These are phyloP conservation scores for Fereydounia khargensis DNA, from an alignment of 1,284 basidiomycete species.

Conservation along the genomic window DNA sequence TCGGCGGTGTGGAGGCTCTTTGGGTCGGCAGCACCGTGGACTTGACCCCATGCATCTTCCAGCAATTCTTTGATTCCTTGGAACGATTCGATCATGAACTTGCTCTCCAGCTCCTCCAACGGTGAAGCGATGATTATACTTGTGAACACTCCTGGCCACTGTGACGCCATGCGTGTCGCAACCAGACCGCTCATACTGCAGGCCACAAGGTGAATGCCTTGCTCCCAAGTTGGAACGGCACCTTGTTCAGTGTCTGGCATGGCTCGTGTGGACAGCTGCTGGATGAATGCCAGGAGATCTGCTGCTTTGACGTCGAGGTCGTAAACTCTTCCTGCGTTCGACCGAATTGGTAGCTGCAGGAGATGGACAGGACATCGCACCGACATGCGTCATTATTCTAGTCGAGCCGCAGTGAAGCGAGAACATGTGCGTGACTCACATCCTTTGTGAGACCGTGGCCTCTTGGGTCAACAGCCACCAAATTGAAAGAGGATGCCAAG, in stretches of 20 bases:
- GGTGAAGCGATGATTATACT: conserved; percentile 11
- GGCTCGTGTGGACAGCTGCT: neutral
- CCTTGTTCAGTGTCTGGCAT: neutral
- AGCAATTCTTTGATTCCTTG: conserved; percentile 14
- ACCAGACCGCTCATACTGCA: conserved; percentile 13
- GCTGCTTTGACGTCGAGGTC: conserved; percentile 14
- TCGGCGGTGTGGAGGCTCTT: neutral
- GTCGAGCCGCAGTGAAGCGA: too few species aligned
- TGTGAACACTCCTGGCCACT: neutral
- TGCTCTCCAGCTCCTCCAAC: conserved; percentile 4
- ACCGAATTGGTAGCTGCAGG: neutral
- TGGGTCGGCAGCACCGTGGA: neutral
- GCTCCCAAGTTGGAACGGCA: neutral
- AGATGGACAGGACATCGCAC: neutral
- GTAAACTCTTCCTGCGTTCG: neutral
- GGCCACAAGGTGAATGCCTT: conserved; percentile 7
- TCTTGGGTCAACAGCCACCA: conserved; percentile 9
- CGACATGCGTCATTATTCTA: too few species aligned
- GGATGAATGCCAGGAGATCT: conserved; percentile 5
- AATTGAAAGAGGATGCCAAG: conserved; percentile 4
- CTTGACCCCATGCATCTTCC: conserved; percentile 1
- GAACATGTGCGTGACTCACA: neutral
- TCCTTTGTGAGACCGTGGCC: conserved; percentile 11
- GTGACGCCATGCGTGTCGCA: conserved; percentile 5
- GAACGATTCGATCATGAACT: conserved; percentile 13